phyloP scores from a whole-genome alignment of 345 rosid genomes.

The Citrus cavaleriei region DNA sequence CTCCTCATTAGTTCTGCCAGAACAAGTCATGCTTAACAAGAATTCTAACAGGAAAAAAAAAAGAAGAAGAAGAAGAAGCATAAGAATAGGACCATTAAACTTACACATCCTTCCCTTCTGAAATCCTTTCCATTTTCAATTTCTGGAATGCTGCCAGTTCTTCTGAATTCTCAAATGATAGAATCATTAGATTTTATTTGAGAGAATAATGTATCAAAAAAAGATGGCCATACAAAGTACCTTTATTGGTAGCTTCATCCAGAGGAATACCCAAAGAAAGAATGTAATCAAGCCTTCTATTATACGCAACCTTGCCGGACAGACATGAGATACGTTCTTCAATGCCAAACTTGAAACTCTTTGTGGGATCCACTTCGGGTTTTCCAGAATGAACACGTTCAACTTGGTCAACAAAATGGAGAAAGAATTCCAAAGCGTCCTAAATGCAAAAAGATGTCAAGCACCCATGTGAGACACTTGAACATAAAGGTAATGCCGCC shows the following conservation, averaged over 20 bases:
- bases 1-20: constrained; percentile 64
- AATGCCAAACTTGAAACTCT: constrained; percentile 93
- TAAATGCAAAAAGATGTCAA: constrained; percentile 28
- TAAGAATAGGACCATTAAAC: constrained; percentile 26
- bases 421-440: constrained; percentile 98
- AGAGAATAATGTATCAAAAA: constrained; percentile 5
- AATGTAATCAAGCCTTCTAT: constrained; percentile 84
- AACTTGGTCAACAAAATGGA: constrained; percentile 89
- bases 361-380: constrained; percentile 72
- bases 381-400: constrained; percentile 66
- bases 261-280: constrained; percentile 92
- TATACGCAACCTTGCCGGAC: constrained; percentile 90
- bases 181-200: constrained; percentile 3
- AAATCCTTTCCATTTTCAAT: constrained; percentile 59
- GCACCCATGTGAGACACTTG: constrained; percentile 7
- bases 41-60: neutral
- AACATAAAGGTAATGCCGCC: neutral
- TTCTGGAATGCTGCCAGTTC: constrained; percentile 69
- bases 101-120: constrained; percentile 77
- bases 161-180: constrained; percentile 47
- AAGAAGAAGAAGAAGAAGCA: constrained; percentile 2
- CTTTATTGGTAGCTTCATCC: constrained; percentile 85
- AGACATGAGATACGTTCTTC: constrained; percentile 89
- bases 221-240: constrained; percentile 26
- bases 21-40: constrained; percentile 26